These are phyloP conservation scores for Wickerhamiella sorbophila DNA, from an alignment of 805 yeast genomes.

Conservation along the genomic window DNA sequence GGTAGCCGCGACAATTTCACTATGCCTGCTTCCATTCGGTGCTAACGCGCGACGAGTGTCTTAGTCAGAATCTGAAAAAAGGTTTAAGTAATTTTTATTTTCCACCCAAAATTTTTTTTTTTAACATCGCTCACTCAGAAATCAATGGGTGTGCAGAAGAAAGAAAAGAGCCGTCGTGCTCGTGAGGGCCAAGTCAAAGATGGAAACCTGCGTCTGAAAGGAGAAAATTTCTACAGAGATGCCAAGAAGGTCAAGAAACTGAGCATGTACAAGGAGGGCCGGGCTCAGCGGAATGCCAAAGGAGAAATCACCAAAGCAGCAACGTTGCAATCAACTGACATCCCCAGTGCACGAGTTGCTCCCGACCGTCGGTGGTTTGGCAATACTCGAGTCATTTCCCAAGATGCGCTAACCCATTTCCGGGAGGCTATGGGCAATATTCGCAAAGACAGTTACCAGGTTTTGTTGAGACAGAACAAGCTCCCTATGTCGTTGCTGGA, in stretches of 20 bases:
- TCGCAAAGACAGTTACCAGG: constrained; percentile 71
- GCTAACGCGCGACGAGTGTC: too few relatives aligned
- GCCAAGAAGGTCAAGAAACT: constrained; percentile 81
- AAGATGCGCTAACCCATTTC: constrained; percentile 87
- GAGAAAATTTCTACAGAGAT: constrained; percentile 89
- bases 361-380: constrained; percentile 98
- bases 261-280: constrained; percentile 86
- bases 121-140: constrained; percentile 3
- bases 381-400: constrained; percentile 92
- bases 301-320: constrained; percentile 87
- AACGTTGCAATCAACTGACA: constrained; percentile 68
- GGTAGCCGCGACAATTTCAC: too few relatives aligned
- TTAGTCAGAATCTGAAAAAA: too few relatives aligned
- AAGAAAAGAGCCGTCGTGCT: constrained; percentile 73
- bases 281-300: constrained; percentile 69
- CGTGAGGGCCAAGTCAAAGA: constrained; percentile 73
- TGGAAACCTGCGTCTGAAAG: constrained; percentile 86
- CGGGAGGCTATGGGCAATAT: constrained; percentile 87
- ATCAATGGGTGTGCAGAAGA: constrained; percentile 95
- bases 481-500: constrained; percentile 90
- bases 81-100: neutral
- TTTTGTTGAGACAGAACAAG: constrained; percentile 73
- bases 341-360: constrained; percentile 85
- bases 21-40: too few relatives aligned
- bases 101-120: constrained; percentile 1